Conservation (phyloP, 805 yeast species). For the Kluyveromyces aestuarii region DNA sequence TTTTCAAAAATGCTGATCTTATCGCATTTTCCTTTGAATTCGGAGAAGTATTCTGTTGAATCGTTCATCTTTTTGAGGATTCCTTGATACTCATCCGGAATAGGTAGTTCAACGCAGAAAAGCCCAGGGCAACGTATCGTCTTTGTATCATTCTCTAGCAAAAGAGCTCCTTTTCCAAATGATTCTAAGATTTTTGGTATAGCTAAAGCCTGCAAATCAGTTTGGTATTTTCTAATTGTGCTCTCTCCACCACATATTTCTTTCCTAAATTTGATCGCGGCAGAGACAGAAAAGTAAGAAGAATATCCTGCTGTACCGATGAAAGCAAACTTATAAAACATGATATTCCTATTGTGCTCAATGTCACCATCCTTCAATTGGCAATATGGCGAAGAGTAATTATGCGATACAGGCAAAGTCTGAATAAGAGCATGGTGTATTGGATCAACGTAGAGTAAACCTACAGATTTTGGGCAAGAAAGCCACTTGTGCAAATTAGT, state of each 20-base stretch:
- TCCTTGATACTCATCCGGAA: slow-evolving; percentile 21
- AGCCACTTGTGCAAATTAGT: slow-evolving; percentile 68
- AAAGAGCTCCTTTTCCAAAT: slow-evolving; percentile 32
- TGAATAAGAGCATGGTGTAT: slow-evolving; percentile 42
- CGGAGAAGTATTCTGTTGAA: slow-evolving; percentile 8
- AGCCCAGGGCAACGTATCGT: slow-evolving; percentile 14
- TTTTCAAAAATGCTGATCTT: slow-evolving; percentile 19
- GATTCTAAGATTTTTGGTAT: slow-evolving; percentile 31
- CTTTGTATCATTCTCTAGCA: slow-evolving; percentile 17
- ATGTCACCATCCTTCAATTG: slow-evolving; percentile 8
- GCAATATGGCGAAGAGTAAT: slow-evolving; percentile 9
- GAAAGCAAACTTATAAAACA: slow-evolving; percentile 40
- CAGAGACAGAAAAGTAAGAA: slow-evolving; percentile 32
- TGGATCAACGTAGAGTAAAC: slow-evolving; percentile 47
- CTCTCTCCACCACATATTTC: slow-evolving; percentile 48
- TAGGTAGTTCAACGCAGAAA: slow-evolving; percentile 36
- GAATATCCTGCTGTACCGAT: slow-evolving; percentile 44
- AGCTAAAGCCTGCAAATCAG: slow-evolving; percentile 36
- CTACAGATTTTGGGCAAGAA: slow-evolving; percentile 47
- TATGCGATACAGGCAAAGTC: slow-evolving; percentile 50
- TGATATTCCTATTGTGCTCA: slow-evolving; percentile 13
- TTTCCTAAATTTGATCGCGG: slow-evolving; percentile 45
- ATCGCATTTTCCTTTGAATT: slow-evolving; percentile 15
- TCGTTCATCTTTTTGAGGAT: slow-evolving; percentile 10
- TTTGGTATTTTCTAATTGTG: slow-evolving; percentile 39